Conservation (phyloP, 495 filamentous ascomycete species). For the Penicillium longicatenatum region DNA sequence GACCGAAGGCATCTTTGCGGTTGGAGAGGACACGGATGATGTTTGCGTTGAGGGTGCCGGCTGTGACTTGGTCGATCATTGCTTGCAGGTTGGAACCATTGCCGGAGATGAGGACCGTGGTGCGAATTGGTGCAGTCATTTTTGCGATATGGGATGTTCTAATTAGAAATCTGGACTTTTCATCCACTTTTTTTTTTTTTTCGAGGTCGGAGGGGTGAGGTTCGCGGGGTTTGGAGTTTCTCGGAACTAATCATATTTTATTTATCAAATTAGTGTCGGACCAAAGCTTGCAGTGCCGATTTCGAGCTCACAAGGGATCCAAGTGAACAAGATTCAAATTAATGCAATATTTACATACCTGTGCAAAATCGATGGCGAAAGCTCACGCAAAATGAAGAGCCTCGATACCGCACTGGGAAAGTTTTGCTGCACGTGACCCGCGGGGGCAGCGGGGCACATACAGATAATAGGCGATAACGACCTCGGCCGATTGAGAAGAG, state of each 20-base stretch:
- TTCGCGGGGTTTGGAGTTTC: slow-evolving; percentile 1
- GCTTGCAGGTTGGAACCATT: slow-evolving; percentile 89
- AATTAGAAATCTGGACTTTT: background rate
- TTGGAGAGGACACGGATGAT: slow-evolving; percentile 84
- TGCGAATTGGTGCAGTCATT: slow-evolving; percentile 41
- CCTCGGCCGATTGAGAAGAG: background rate
- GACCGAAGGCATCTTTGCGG: slow-evolving; percentile 76
- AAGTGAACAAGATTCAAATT: background rate
- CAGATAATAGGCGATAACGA: background rate
- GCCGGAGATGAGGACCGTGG: slow-evolving; percentile 74
- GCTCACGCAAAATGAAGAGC: background rate
- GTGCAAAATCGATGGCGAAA: slow-evolving; percentile 8
- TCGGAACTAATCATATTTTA: background rate
- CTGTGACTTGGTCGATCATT: slow-evolving; percentile 71
- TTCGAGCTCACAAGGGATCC: background rate
- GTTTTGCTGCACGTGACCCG: slow-evolving; percentile 21
- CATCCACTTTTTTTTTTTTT: no score
- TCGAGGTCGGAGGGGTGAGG: background rate
- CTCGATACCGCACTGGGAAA: slow-evolving; percentile 12
- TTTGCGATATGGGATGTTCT: slow-evolving; percentile 4
- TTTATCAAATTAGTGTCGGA: background rate
- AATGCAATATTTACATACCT: slow-evolving; percentile 2
- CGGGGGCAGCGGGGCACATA: slow-evolving; percentile 4
- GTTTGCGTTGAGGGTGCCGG: slow-evolving; percentile 56
- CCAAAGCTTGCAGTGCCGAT: background rate